Conservation (phyloP, 306 rosid species). For the Medicago ruthenica region DNA sequence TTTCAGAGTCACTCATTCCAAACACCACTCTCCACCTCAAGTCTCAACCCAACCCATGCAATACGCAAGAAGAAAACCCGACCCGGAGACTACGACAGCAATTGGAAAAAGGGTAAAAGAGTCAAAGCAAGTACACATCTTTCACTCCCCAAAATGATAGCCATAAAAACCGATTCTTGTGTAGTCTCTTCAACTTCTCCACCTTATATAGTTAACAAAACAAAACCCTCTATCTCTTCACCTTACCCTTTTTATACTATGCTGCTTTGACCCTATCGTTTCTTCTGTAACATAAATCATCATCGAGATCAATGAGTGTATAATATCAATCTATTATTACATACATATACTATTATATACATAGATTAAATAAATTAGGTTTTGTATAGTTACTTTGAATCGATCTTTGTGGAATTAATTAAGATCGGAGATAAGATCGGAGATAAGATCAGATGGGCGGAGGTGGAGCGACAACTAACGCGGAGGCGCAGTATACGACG, state of each 20-base stretch:
- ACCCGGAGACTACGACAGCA: neutral
- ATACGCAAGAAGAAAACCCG: neutral
- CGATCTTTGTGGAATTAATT: neutral
- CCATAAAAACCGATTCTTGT: neutral
- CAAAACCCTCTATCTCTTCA: neutral
- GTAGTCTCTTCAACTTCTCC: neutral
- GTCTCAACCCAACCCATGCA: neutral
- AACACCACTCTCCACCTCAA: neutral
- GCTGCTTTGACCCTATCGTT: neutral
- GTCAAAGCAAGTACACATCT: neutral
- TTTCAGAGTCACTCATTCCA: neutral
- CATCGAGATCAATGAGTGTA: neutral
- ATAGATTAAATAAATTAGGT: neutral
- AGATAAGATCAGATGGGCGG: slow-evolving; percentile 40
- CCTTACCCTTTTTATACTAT: neutral
- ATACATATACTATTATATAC: too few relatives aligned
- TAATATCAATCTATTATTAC: neutral
- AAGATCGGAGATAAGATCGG: slow-evolving; percentile 7
- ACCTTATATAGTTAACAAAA: neutral
- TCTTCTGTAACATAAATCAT: neutral
- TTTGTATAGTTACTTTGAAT: neutral
- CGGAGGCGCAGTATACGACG: slow-evolving; percentile 68
- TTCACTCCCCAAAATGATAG: slow-evolving; percentile 1
- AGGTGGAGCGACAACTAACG: slow-evolving; percentile 38
- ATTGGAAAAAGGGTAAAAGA: slow-evolving; percentile 5